Evolutionary conservation across 306 rosid species (phyloP).

Genomic region (Lotus japonicus): DNA sequence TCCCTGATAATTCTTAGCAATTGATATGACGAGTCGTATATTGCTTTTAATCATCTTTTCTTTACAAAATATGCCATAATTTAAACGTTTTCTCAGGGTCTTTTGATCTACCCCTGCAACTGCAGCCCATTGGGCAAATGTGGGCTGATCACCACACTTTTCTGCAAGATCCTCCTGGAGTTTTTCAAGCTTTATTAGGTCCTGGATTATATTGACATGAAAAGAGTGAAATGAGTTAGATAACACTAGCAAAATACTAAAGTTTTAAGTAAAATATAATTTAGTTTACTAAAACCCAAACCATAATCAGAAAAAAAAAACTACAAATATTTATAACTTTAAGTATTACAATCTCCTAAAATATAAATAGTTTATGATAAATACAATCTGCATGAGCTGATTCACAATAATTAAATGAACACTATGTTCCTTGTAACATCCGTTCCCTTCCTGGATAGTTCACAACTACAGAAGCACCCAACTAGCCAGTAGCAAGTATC

Average conservation of each 20-base stretch:
- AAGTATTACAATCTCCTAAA: background rate
- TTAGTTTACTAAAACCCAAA: background rate
- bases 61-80: constrained; percentile 71
- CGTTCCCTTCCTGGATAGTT: background rate
- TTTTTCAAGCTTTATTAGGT: constrained; percentile 74
- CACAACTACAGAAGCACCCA: background rate
- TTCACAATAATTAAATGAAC: constrained; percentile 1
- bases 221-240: constrained; percentile 28
- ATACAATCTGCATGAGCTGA: background rate
- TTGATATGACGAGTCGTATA: constrained; percentile 87
- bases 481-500: constrained; percentile 11
- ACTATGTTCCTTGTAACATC: background rate
- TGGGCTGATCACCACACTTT: constrained; percentile 70
- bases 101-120: constrained; percentile 83
- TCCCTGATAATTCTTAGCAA: constrained; percentile 89
- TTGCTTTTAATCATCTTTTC: constrained; percentile 96
- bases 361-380: background rate
- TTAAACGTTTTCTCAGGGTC: constrained; percentile 69
- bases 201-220: constrained; percentile 44
- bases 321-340: background rate
- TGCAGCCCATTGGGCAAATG: constrained; percentile 89
- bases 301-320: background rate
- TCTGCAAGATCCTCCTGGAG: constrained; percentile 67
- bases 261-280: background rate
- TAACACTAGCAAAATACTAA: background rate